Conservation (phyloP, 257 asterid genomes). For the Sherardia arvensis region DNA sequence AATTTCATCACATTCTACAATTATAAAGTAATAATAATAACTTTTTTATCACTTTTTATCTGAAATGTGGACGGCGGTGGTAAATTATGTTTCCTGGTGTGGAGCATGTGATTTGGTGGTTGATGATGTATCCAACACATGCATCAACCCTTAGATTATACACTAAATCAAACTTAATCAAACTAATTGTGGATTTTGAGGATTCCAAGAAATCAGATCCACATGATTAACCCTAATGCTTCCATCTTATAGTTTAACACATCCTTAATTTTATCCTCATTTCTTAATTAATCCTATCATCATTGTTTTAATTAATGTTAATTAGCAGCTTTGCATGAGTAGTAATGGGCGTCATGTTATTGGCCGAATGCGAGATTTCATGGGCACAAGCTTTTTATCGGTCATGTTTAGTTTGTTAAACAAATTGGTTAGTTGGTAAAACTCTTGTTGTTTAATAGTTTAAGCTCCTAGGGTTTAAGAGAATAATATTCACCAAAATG, state of each 20-base stretch:
- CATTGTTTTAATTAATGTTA: neutral
- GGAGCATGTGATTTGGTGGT: slow-evolving; percentile 79
- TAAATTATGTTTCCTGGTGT: slow-evolving; percentile 16
- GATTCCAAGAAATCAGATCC: slow-evolving; percentile 14
- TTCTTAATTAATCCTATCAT: neutral
- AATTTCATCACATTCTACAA: neutral
- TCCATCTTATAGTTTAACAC: neutral
- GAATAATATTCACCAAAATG: too few species aligned
- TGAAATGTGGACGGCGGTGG: neutral
- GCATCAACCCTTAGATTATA: slow-evolving; percentile 31
- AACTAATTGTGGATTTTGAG: neutral
- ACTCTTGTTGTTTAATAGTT: too few species aligned
- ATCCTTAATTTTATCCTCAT: neutral
- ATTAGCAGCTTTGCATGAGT: slow-evolving; percentile 8
- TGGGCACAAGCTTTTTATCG: neutral
- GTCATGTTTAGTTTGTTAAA: neutral
- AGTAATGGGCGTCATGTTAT: slow-evolving; percentile 56
- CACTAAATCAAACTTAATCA: slow-evolving; percentile 15
- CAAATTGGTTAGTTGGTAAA: too few species aligned
- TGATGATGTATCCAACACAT: slow-evolving; percentile 67
- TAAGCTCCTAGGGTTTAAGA: too few species aligned
- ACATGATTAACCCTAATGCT: slow-evolving; percentile 24
- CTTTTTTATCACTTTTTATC: neutral
- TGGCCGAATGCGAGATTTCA: slow-evolving; percentile 24
- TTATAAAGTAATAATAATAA: neutral